Percentiles rank a stretch among this genome's conserved stretches.
These are phyloP conservation scores for Leccinum imitatum DNA, from an alignment of 768 basidiomycete species.

Conservation along the genomic window DNA sequence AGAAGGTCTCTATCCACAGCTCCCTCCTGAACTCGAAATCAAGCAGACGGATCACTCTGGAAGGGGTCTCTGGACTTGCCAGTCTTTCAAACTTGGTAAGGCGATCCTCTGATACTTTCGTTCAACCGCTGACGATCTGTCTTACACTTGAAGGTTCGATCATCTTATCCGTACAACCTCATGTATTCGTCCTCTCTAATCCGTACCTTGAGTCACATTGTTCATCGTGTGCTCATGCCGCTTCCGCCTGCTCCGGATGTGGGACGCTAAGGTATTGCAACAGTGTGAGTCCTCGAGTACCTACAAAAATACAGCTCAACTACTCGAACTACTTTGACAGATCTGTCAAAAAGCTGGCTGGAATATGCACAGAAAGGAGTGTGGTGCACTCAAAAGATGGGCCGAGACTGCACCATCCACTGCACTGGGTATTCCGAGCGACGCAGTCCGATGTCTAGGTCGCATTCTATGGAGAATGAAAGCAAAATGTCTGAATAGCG, in stretches of 20 bases:
- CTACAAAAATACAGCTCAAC: background rate
- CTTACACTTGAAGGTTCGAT: conserved; percentile 48
- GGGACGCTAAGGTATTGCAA: conserved; percentile 74
- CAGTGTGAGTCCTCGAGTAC: conserved; percentile 43
- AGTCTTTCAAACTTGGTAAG: conserved; percentile 39
- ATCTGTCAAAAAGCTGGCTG: conserved; percentile 80
- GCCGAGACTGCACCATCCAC: conserved; percentile 46
- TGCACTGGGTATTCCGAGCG: conserved; percentile 58
- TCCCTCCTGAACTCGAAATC: conserved; percentile 46
- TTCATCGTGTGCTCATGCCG: conserved; percentile 58
- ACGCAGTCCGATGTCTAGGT: conserved; percentile 77
- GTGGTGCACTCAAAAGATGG: conserved; percentile 64
- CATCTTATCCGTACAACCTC: conserved; percentile 58
- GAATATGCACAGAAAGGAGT: conserved; percentile 77
- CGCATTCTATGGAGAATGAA: conserved; percentile 68
- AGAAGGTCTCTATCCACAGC: conserved; percentile 19
- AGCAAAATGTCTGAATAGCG: conserved; percentile 50
- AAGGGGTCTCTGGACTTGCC: conserved; percentile 46
- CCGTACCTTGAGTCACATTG: conserved; percentile 62
- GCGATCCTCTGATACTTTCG: background rate
- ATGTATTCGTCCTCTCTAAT: conserved; percentile 64
- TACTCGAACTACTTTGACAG: conserved; percentile 2
- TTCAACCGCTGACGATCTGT: background rate
- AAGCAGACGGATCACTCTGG: conserved; percentile 37
- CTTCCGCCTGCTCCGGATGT: conserved; percentile 58